phyloP scores from a whole-genome alignment of 139 green algal species.

The Chlorella sp. region DNA sequence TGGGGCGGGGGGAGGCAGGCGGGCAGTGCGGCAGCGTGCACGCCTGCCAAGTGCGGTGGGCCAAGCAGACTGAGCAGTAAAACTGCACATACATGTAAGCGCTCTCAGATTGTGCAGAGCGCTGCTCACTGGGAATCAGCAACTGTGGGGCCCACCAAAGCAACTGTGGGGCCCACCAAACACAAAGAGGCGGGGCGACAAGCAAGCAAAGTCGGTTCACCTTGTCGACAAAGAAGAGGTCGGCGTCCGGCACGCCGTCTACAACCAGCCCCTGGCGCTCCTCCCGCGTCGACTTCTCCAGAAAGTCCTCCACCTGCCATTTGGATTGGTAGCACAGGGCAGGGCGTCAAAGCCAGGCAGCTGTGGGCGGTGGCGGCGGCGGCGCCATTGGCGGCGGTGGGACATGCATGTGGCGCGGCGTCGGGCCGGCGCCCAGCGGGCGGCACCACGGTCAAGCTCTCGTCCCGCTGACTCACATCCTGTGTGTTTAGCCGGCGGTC shows the following conservation, averaged over 20 bases:
- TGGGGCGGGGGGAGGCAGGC: too few relatives aligned
- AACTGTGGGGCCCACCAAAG: too few relatives aligned
- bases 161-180: too few relatives aligned
- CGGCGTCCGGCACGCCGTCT: slow-evolving; percentile 61
- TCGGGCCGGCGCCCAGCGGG: too few relatives aligned
- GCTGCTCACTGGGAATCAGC: too few relatives aligned
- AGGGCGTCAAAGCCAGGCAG: not conserved
- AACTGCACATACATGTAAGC: not conserved
- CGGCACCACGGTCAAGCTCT: not conserved
- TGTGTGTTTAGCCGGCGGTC: slow-evolving; percentile 30
- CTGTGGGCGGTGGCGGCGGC: not conserved
- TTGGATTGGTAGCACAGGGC: not conserved
- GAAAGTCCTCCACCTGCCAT: slow-evolving; percentile 63
- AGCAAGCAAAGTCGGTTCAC: slow-evolving; percentile 24
- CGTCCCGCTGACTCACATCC: slow-evolving; percentile 25
- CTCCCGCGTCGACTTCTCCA: slow-evolving; percentile 61
- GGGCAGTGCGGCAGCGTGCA: too few relatives aligned
- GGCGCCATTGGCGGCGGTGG: not conserved
- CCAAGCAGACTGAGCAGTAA: not conserved
- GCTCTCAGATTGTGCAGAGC: too few relatives aligned
- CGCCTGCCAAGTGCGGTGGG: too few relatives aligned
- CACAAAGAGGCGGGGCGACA: too few relatives aligned
- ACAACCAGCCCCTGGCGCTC: slow-evolving; percentile 57
- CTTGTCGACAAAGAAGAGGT: slow-evolving; percentile 85
- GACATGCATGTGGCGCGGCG: slow-evolving; percentile 18